Evolutionary conservation across 441 rosid genomes (phyloP).

Genomic region (Corymbia citriodora): DNA sequence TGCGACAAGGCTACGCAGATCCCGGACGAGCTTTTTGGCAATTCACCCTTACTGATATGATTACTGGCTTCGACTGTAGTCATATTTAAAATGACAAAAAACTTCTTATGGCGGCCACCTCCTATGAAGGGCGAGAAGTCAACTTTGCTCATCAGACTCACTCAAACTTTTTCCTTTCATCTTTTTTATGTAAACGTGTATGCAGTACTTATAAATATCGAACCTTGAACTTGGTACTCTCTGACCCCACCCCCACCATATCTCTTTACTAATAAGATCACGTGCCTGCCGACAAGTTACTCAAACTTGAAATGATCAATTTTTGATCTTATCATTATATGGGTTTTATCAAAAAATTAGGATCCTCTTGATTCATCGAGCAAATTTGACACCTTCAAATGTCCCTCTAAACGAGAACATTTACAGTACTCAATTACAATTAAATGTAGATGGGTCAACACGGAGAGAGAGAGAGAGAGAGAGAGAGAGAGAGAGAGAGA

Average conservation of each 20-base stretch:
- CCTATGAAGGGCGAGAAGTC: background rate
- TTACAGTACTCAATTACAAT: background rate
- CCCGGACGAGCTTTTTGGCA: background rate
- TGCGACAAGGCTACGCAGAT: background rate
- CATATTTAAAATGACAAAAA: background rate
- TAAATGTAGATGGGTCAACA: background rate
- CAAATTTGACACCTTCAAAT: no score
- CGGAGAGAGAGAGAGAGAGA: background rate
- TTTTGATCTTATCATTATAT: no score
- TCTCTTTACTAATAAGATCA: no score
- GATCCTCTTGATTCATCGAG: no score
- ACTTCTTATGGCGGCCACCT: background rate
- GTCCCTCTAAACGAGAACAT: no score
- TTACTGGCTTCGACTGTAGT: background rate
- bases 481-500: background rate
- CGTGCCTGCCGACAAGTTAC: no score
- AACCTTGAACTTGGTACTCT: background rate
- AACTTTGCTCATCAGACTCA: background rate
- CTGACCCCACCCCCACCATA: no score
- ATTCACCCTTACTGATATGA: background rate
- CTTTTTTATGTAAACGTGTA: background rate
- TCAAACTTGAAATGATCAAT: no score
- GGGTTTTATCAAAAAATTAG: no score
- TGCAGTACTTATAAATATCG: background rate
- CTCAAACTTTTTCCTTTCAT: background rate